A percentile compares a stretch with the other conserved stretches of the same genome.
phyloP scores from a whole-genome alignment of 192 early-diverging fungal genomes.

The Dissophora globulifera region DNA sequence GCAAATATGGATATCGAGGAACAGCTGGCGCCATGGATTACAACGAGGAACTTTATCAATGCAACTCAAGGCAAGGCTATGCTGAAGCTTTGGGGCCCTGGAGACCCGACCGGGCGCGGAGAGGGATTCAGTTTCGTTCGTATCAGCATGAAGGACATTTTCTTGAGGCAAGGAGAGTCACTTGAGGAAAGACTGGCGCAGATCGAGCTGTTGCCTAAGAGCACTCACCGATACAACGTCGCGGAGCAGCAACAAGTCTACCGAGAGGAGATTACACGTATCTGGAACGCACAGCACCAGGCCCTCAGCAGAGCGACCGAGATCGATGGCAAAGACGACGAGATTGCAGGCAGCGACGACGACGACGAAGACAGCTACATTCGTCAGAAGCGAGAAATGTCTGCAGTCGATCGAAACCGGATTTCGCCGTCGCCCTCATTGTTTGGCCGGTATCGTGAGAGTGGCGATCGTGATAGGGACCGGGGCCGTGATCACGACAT shows the following conservation, averaged over 20 bases:
- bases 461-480: conserved; percentile 39
- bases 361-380: conserved; percentile 57
- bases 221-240: conserved; percentile 85
- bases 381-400: conserved; percentile 31
- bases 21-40: conserved; percentile 94
- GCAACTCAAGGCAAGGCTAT: conserved; percentile 94
- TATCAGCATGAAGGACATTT: conserved; percentile 97
- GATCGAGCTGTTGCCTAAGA: conserved; percentile 83
- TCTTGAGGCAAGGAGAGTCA: conserved; percentile 86
- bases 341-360: conserved; percentile 65
- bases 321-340: conserved; percentile 60
- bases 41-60: conserved; percentile 95
- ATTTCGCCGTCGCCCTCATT: conserved; percentile 46
- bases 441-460: conserved; percentile 45
- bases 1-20: conserved; percentile 87
- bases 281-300: conserved; percentile 90
- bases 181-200: conserved; percentile 86
- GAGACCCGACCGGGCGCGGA: conserved; percentile 94
- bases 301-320: conserved; percentile 70
- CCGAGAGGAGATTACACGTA: conserved; percentile 89
- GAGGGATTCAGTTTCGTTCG: conserved; percentile 99
- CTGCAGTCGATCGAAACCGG: conserved; percentile 29
- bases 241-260: conserved; percentile 97
- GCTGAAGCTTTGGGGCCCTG: conserved; percentile 95
- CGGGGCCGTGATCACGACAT: conserved; percentile 46